Evolutionary conservation across 805 yeast genomes (phyloP), one percentile per base, ranked within the genome.

Genomic region (Wickerhamomyces ciferrii): DNA sequence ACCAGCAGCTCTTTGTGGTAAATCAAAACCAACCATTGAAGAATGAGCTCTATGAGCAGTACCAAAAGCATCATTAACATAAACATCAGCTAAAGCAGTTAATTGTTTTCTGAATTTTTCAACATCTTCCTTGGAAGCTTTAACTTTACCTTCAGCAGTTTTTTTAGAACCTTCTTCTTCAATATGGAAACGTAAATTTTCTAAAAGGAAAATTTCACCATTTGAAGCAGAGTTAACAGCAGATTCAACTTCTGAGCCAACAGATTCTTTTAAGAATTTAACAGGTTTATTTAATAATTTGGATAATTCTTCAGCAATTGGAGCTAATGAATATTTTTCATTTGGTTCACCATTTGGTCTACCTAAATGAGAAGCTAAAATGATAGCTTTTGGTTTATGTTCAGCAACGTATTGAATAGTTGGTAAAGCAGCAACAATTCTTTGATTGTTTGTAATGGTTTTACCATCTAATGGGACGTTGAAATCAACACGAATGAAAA

Each of bases 1-100:
- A 71, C 99, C 99, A 56, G 97, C 86, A 62, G 98, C 99, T 75
- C 94, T 87, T 76, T 89, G 91, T 54, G 95, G 91, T 62, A 89
- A 80, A 61, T 92, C 91, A 61, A 94, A 79, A 67, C 99, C 99
- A 63, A 94, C 99, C 91, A 94, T 92, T 42, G 99, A 94, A 46
- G 97, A 90, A 79, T 94, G 99, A 54, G 99, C 99, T 80, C 99
- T 89, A 86, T 94, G 99, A 48, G 98, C 97, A 54, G 99, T 94
- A 71, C 99, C 99, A 65, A 94, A 94, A 49, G 97, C 98, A 70
- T 94, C 99, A 76, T 94, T 85, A 69, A 94, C 82, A 79, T 94
- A 94, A 55, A 94, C 96, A 65, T 94, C 99, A 58, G 97, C 98
- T 64, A 94, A 79, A 47, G 90, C 74, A 62, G 96, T 87, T 74